phyloP scores from a whole-genome alignment of 768 basidiomycete species.

The Pulveroboletus sp. region DNA sequence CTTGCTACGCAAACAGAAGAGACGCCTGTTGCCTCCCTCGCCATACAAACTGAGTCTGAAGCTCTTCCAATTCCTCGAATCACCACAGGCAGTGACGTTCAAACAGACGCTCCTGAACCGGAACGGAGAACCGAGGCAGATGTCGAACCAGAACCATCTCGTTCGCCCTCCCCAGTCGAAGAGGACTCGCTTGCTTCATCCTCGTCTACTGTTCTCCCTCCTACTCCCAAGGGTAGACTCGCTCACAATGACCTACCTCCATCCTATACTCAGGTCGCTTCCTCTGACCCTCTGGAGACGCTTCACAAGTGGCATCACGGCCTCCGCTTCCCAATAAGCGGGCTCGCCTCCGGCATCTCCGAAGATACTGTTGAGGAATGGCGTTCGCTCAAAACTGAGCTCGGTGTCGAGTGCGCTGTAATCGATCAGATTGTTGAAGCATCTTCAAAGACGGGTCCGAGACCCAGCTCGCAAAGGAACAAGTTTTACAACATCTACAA shows the following conservation, averaged over 20 bases:
- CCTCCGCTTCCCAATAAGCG: slow-evolving; percentile 40
- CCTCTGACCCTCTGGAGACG: slow-evolving; percentile 48
- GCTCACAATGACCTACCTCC: slow-evolving; percentile 57
- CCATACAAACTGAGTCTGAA: slow-evolving; percentile 39
- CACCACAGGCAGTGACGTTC: slow-evolving; percentile 53
- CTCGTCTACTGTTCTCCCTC: slow-evolving; percentile 66
- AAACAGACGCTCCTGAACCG: slow-evolving; percentile 46
- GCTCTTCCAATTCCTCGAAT: slow-evolving; percentile 26
- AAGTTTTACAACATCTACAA: slow-evolving; percentile 87
- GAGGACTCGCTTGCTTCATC: slow-evolving; percentile 65
- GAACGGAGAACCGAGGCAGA: slow-evolving; percentile 32
- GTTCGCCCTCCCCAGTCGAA: slow-evolving; percentile 42
- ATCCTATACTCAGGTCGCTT: slow-evolving; percentile 60
- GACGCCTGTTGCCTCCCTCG: slow-evolving; percentile 17
- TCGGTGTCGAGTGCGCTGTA: slow-evolving; percentile 71
- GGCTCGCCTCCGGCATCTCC: slow-evolving; percentile 51
- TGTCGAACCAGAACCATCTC: slow-evolving; percentile 27
- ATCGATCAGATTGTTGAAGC: slow-evolving; percentile 66
- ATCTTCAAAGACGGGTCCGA: slow-evolving; percentile 27
- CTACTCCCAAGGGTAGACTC: slow-evolving; percentile 55
- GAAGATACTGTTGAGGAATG: slow-evolving; percentile 69
- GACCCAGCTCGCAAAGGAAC: slow-evolving; percentile 36
- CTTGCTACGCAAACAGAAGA: slow-evolving; percentile 57
- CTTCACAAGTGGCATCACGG: slow-evolving; percentile 72
- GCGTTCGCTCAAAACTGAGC: slow-evolving; percentile 72